Evolutionary conservation across 1,284 basidiomycete genomes (phyloP), one percentile per base, ranked within the genome.

Genomic region (Mycosarcoma mackinlayi): DNA sequence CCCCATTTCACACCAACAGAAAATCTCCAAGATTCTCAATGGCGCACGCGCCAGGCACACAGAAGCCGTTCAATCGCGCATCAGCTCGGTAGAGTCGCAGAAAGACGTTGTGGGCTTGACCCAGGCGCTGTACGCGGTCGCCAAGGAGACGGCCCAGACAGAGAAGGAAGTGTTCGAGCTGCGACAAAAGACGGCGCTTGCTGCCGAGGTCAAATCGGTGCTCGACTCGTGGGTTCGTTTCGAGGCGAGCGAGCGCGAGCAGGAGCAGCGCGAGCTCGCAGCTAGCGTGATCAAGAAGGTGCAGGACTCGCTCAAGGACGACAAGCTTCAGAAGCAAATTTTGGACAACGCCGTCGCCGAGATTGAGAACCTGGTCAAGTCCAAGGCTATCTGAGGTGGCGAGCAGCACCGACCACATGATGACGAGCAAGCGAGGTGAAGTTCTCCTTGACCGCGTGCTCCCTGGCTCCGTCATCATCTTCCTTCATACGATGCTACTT

Each of bases 211-310:
- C 84, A 98, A 98, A 87, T 78, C 89, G 34, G 94, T 98, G 34
- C 89, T 98, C 62, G 96, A 98, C 87, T 92, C 91, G 83, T 98
- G 95, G 94, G 94, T 95, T 64, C 91, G 95, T 82, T 94, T 89
- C 85, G 95, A 98, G 87, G 94, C 96, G 83, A 92, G 94, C 85
- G 87, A 90, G 83, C 93, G 96, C 86, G 94, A 98, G 87, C 91
- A 88, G 80, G 93, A 98, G 87, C 96, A 98, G 88, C 87, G 88
- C 31, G 90, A 92, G 54, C 89, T 98, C 53, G 91, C 93, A 71
- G 90, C 91, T 87, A 86, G 87, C 57, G 90, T 98, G 81, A 91
- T 95, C 77, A 88, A 88, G 74, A 93, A 91, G 84, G 93, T 98
- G 52, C 86, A 92, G 76, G 88, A 90, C 80, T 87, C 87, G 78